Evolutionary conservation across 805 yeast species (phyloP).

Genomic region (Nakazawaea populi): DNA sequence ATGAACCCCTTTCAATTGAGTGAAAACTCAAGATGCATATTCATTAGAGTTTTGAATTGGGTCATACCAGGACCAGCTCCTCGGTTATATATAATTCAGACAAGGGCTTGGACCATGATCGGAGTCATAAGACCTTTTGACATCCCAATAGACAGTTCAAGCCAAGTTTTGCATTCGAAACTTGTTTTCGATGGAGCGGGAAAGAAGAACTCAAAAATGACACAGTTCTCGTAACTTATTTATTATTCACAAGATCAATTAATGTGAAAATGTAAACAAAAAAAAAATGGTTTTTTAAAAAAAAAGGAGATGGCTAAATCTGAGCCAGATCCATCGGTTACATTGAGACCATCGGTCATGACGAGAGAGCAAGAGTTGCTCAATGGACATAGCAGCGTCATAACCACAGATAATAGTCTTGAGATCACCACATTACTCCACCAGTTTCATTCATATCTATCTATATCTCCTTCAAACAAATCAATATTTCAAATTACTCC

Average conservation of each 20-base stretch:
- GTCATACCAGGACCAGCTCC: too few species aligned
- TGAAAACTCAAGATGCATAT: too few species aligned
- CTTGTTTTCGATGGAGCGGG: too few species aligned
- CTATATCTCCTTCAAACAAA: not conserved
- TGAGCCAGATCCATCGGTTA: too few species aligned
- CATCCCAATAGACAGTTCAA: not conserved
- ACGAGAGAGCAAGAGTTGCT: not conserved
- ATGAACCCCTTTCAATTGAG: too few species aligned
- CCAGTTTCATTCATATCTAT: not conserved
- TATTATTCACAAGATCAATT: not conserved
- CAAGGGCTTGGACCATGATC: too few species aligned
- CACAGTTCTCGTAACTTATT: too few species aligned
- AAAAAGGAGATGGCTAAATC: too few species aligned
- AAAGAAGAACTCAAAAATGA: too few species aligned
- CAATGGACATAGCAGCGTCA: not conserved
- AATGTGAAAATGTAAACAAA: not conserved
- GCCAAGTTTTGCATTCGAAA: not conserved
- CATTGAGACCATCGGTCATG: not conserved
- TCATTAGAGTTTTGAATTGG: too few species aligned
- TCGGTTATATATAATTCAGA: too few species aligned
- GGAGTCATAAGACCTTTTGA: too few species aligned
- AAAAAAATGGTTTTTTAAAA: not conserved
- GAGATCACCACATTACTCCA: not conserved
- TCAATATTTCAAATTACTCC: not conserved
- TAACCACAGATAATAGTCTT: not conserved